A percentile compares a stretch with the other conserved stretches of the same genome.
These are phyloP conservation scores for Malus orientalis DNA, from an alignment of 306 rosid species.

Conservation along the genomic window DNA sequence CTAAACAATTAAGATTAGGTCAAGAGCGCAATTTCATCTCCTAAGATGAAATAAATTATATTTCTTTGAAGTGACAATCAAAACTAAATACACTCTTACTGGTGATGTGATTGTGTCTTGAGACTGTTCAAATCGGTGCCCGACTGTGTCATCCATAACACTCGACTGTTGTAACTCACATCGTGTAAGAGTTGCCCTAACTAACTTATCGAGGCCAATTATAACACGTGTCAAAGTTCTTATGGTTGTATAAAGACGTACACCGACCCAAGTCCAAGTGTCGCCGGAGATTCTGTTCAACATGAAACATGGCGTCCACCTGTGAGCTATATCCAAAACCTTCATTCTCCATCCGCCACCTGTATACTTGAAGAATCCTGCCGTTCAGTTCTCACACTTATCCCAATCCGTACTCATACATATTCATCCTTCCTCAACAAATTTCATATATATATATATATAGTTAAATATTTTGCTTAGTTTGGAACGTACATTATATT, in stretches of 20 bases:
- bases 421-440: background rate
- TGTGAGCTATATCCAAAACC: background rate
- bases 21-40: background rate
- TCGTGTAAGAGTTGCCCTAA: no score
- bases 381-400: conserved; percentile 2
- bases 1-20: background rate
- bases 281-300: background rate
- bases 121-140: no score
- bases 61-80: background rate
- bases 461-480: background rate
- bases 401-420: background rate
- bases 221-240: background rate
- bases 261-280: background rate
- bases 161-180: no score
- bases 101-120: no score
- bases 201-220: no score
- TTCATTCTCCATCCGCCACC: background rate
- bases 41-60: background rate
- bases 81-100: no score
- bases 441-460: background rate
- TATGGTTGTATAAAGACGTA: background rate
- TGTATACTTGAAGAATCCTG: background rate
- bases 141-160: no score
- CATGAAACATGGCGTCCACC: background rate
- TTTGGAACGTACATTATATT: background rate